These are phyloP conservation scores for Pseudogymnoascus pannorum DNA, from an alignment of 2,329 filamentous ascomycete genomes.

Conservation along the genomic window DNA sequence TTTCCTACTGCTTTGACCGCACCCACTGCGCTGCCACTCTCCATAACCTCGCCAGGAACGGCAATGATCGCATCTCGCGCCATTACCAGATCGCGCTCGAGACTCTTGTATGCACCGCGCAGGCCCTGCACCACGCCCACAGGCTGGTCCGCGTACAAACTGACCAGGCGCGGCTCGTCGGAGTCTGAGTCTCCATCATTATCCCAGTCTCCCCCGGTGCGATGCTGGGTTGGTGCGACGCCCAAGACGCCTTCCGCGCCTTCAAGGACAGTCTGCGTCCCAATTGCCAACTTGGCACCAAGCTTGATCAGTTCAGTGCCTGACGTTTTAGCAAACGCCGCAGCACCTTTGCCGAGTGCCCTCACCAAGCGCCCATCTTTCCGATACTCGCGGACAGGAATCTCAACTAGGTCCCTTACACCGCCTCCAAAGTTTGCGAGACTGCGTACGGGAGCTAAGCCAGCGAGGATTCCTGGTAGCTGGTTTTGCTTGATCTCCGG, in stretches of 20 bases:
- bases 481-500: constrained; percentile 87
- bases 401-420: constrained; percentile 75
- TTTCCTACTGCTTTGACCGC: constrained; percentile 71
- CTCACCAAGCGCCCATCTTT: constrained; percentile 91
- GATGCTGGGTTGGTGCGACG: constrained; percentile 22
- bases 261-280: constrained; percentile 87
- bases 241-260: constrained; percentile 73
- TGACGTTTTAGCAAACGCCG: constrained; percentile 86
- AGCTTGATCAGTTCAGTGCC: constrained; percentile 91
- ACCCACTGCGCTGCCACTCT: constrained; percentile 72
- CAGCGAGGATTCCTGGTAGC: constrained; percentile 79
- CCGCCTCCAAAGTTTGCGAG: constrained; percentile 87
- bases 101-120: constrained; percentile 70
- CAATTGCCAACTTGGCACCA: constrained; percentile 88
- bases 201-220: constrained; percentile 38
- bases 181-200: constrained; percentile 58
- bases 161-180: constrained; percentile 71
- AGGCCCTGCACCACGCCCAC: constrained; percentile 82
- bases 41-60: constrained; percentile 84
- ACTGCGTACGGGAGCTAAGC: constrained; percentile 81
- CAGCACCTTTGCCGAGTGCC: constrained; percentile 83
- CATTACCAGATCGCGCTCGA: constrained; percentile 79
- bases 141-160: constrained; percentile 89
- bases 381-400: constrained; percentile 85
- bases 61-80: constrained; percentile 90